phyloP scores from a whole-genome alignment of 352 stramenopile species.

The Phytopythium kandeliae region DNA sequence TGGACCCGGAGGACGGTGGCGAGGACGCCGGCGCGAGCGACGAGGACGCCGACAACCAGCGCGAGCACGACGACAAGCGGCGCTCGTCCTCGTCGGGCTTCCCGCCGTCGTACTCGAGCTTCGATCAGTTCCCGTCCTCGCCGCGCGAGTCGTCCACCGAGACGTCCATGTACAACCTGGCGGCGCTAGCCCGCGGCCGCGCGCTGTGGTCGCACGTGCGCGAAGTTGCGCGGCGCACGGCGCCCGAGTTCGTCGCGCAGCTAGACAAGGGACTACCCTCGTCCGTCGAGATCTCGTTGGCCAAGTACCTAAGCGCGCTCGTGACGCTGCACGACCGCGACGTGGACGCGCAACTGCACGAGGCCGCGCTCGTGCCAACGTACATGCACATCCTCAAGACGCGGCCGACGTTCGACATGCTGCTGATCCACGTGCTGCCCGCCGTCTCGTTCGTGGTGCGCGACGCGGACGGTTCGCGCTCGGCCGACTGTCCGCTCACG shows the following conservation, averaged over 20 bases:
- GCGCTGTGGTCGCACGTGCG: conserved; percentile 58
- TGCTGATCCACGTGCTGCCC: conserved; percentile 81
- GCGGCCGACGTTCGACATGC: conserved; percentile 77
- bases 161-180: conserved; percentile 81
- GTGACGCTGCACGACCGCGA: conserved; percentile 59
- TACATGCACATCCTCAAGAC: conserved; percentile 64
- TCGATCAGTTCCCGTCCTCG: conserved; percentile 57
- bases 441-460: conserved; percentile 75
- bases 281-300: conserved; percentile 74
- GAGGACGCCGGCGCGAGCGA: conserved; percentile 14
- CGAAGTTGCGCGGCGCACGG: conserved; percentile 34
- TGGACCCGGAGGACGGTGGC: conserved; percentile 36
- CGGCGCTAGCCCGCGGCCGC: conserved; percentile 42
- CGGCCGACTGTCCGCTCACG: conserved; percentile 67
- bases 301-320: conserved; percentile 79
- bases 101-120: conserved; percentile 45
- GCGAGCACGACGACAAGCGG: conserved; percentile 23
- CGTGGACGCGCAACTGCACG: conserved; percentile 62
- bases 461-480: conserved; percentile 52
- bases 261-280: conserved; percentile 66
- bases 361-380: conserved; percentile 46
- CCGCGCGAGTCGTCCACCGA: conserved; percentile 51
- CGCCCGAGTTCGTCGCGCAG: conserved; percentile 39
- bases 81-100: conserved; percentile 4
- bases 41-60: conserved; percentile 10